Percentiles rank a stretch among this genome's conserved stretches.
Evolutionary conservation across 192 early-diverging fungal species (phyloP).

Genomic region (Mortierella antarctica): DNA sequence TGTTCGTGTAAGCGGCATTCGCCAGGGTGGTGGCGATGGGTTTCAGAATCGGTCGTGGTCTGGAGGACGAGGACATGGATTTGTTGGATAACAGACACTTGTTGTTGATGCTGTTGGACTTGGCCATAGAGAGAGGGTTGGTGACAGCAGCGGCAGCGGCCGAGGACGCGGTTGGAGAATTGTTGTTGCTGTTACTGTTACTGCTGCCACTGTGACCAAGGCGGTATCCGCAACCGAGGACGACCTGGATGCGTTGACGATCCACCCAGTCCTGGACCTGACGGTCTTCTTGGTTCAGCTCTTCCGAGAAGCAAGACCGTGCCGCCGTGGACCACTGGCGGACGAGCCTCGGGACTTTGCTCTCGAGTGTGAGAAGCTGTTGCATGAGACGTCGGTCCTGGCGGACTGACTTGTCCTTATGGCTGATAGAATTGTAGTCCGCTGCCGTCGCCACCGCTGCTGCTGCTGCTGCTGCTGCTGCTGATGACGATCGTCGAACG

Average conservation of each 20-base stretch:
- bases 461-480: not conserved
- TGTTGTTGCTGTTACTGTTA: not conserved
- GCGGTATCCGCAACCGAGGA: slow-evolving; percentile 14
- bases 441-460: not conserved
- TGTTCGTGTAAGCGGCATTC: not conserved
- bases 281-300: slow-evolving; percentile 29
- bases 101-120: not conserved
- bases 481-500: not conserved
- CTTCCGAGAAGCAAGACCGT: slow-evolving; percentile 30
- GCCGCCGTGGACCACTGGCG: slow-evolving; percentile 44
- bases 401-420: not conserved
- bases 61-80: no score
- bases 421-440: not conserved
- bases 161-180: not conserved
- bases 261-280: slow-evolving; percentile 44
- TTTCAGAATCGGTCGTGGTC: no score
- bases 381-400: slow-evolving; percentile 44
- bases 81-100: not conserved
- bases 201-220: not conserved
- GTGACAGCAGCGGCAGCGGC: not conserved
- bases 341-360: slow-evolving; percentile 37
- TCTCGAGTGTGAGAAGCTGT: slow-evolving; percentile 44
- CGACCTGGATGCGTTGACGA: slow-evolving; percentile 40
- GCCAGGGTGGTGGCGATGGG: no score
- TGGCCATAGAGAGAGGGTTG: not conserved